Base-by-base conservation (phyloP, 805 yeast genomes). In the Jamesozyma piceae region DNA sequence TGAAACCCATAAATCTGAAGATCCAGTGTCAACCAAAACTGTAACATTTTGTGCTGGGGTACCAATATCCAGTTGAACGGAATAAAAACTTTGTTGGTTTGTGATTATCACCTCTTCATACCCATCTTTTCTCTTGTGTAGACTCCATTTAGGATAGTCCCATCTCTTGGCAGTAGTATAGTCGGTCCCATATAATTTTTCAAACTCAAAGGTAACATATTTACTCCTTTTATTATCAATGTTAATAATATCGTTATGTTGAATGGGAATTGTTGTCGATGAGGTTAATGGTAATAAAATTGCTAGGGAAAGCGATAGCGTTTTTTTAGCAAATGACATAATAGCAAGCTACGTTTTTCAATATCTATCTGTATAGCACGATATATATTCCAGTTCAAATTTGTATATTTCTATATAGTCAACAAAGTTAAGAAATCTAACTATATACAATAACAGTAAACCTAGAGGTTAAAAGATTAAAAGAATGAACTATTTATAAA, bases 1-100 rank as follows among this genome's bases (percentile, higher is more conserved):
- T 45, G 74, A 68, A 15, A 80, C 75, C 60, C 60, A 82, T 15
- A 82, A 61, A 56, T 82, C 90, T 0, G 83, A 72, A 0, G 87
- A 80, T 2, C 89, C 90, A 1, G 89, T 82, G 53, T 82, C 90
- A 11, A 82, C 58, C 30, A 79, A 57, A 10, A 80, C 77, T 10
- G 66, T 66, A 5, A 80, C 66, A 17, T 64, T 59, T 51, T 80
- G 80, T 1, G 67, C 55, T 1, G 78, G 72, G 0, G 84, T 73
- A 3, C 90, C 89, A 21, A 82, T 56, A 20, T 58, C 51, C 27
- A 75, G 45, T 9, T 61, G 61, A 2, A 71, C 73, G 17, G 73
- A 60, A 49, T 73, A 76, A 47, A 73, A 76, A 5, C 67, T 58
- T 13, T 53, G 47, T 40, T 66, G 63, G 47, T 74, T 74, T 9